These are phyloP conservation scores for Cladosporium sp. DNA, from an alignment of 2,329 filamentous ascomycete genomes.

Conservation along the genomic window DNA sequence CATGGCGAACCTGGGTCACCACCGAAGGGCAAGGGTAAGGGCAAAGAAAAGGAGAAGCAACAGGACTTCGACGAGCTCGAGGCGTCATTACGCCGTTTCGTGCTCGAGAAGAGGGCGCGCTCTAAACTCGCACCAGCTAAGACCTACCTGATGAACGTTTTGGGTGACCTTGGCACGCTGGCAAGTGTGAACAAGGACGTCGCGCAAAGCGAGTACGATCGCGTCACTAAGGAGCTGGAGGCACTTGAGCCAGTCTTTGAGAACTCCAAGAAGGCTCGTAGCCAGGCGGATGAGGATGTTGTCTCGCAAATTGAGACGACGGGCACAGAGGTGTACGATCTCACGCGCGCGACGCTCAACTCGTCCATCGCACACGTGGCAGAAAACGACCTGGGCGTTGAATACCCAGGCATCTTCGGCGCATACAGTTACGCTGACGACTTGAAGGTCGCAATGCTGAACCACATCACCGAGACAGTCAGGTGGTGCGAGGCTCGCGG, in stretches of 20 bases:
- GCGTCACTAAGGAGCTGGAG: slow-evolving; percentile 74
- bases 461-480: slow-evolving; percentile 78
- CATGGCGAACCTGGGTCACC: slow-evolving; percentile 41
- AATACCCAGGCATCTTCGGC: slow-evolving; percentile 79
- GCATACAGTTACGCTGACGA: slow-evolving; percentile 93
- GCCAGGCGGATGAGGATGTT: slow-evolving; percentile 75
- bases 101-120: slow-evolving; percentile 89
- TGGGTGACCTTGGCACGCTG: slow-evolving; percentile 79
- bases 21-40: slow-evolving; percentile 69
- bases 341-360: slow-evolving; percentile 72
- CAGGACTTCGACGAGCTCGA: slow-evolving; percentile 89
- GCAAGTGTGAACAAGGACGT: slow-evolving; percentile 85
- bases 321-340: slow-evolving; percentile 78
- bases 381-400: slow-evolving; percentile 72
- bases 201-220: slow-evolving; percentile 76
- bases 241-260: slow-evolving; percentile 84
- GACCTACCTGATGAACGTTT: slow-evolving; percentile 90
- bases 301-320: slow-evolving; percentile 80
- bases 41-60: slow-evolving; percentile 71
- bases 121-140: slow-evolving; percentile 95
- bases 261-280: slow-evolving; percentile 72
- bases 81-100: slow-evolving; percentile 82
- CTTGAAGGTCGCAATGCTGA: slow-evolving; percentile 85
- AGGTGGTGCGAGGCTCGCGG: slow-evolving; percentile 79
- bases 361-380: slow-evolving; percentile 71